A percentile compares a stretch with the other conserved stretches of the same genome.
phyloP scores from a whole-genome alignment of 306 rosid species.

The Cotoneaster glaucophyllus region DNA sequence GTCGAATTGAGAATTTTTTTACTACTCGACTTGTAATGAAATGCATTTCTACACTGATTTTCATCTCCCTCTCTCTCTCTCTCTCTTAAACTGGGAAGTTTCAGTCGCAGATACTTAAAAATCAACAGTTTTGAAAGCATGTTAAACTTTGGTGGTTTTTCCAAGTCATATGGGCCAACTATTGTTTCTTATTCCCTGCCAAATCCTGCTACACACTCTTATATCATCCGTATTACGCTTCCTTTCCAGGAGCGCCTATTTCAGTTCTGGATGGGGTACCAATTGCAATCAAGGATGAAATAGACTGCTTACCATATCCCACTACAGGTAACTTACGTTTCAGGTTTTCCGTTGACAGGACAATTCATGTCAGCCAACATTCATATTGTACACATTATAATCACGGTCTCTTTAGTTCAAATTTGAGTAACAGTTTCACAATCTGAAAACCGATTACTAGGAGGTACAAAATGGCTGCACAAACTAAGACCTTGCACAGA shows the following conservation, averaged over 20 bases:
- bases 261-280: conserved; percentile 79
- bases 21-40: neutral
- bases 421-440: neutral
- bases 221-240: conserved; percentile 1
- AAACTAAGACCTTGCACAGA: conserved; percentile 57
- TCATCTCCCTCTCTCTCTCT: too few relatives aligned
- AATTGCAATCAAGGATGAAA: conserved; percentile 88
- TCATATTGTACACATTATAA: neutral
- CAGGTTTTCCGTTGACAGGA: conserved; percentile 1
- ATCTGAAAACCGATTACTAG: conserved; percentile 28
- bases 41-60: neutral
- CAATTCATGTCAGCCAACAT: neutral
- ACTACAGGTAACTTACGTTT: conserved; percentile 61
- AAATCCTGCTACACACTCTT: neutral
- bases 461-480: conserved; percentile 93
- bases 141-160: neutral
- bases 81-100: too few relatives aligned
- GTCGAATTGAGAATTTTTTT: neutral
- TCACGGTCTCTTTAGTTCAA: neutral
- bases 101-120: too few relatives aligned
- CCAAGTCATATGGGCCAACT: neutral
- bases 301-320: conserved; percentile 88
- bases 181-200: too few relatives aligned
- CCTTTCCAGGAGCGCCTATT: conserved; percentile 56
- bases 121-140: too few relatives aligned